Evolutionary conservation across 148 eudicot genomes (phyloP), one percentile per base, ranked within the genome.

Genomic region (Arbutus unedo): DNA sequence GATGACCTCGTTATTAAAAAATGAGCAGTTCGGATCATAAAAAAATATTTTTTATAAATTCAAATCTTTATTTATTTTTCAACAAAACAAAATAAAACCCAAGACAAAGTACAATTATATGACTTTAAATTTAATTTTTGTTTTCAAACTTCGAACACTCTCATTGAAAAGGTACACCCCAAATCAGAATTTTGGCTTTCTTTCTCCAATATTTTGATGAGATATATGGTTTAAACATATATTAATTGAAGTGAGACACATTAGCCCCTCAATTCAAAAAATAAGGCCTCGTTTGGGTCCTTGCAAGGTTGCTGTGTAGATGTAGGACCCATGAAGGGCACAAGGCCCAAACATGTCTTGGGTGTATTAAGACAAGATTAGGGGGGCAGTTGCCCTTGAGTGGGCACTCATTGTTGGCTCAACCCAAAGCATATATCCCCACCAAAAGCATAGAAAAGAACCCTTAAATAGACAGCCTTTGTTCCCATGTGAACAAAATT

Each of bases 281-380:
- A 79, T 23, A 41, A 66, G 71, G 71, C 71, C 71, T 66, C 9
- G 43, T 66, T 31, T 25, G 25, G 71, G 5, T 31, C 7, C 71
- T 25, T 66, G 70, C 81, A 75, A 73, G 68, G 5, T 41, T n/a
- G 50, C 21, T 9, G 41, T 14, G 68, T 11, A 53, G 54, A 21
- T 51, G 85, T 85, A 78, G 91, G 89, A 56, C 87, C 87, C 77
- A 81, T 79, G 83, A 85, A 88, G 87, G 80, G 83, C 87, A 87
- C 76, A 84, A 89, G 88, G 90, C 74, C 89, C 88, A 91, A 87
- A 75, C 75, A 79, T 90, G 95, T 89, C 88, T 85, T 85, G 88
- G 91, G 84, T 76, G 47, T 90, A 92, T 89, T 92, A 83, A 57
- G 94, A 92, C 94, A 90, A 85, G 87, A 89, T 88, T 90, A 88